phyloP scores from a whole-genome alignment of 768 basidiomycete species.

The Psilocybe tampanensis region DNA sequence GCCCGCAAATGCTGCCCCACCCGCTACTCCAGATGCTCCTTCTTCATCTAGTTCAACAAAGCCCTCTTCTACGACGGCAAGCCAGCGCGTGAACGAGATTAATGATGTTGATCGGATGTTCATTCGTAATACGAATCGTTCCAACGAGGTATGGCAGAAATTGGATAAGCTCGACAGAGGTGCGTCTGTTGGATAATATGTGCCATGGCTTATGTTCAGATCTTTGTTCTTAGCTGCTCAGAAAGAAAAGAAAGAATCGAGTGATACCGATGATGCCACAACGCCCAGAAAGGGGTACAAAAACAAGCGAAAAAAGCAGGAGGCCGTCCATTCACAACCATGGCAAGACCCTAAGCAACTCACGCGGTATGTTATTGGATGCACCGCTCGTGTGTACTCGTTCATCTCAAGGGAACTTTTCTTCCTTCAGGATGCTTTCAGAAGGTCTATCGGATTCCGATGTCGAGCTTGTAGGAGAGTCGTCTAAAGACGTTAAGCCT shows the following conservation, averaged over 20 bases:
- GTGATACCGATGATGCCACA: slow-evolving; percentile 28
- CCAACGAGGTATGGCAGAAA: slow-evolving; percentile 57
- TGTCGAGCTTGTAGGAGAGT: slow-evolving; percentile 32
- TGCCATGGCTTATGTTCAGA: neutral
- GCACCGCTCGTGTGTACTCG: neutral
- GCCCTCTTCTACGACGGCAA: slow-evolving; percentile 8
- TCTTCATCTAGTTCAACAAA: slow-evolving; percentile 10
- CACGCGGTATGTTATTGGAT: slow-evolving; percentile 36
- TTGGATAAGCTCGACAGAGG: slow-evolving; percentile 60
- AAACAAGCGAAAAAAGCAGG: slow-evolving; percentile 40
- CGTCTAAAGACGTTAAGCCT: slow-evolving; percentile 30
- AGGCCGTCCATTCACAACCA: slow-evolving; percentile 30
- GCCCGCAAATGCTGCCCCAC: slow-evolving; percentile 5
- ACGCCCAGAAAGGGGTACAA: slow-evolving; percentile 32
- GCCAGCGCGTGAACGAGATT: slow-evolving; percentile 27
- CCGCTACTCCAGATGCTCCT: slow-evolving; percentile 17
- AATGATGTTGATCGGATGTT: slow-evolving; percentile 72
- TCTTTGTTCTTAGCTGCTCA: slow-evolving; percentile 10
- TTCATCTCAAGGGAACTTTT: neutral
- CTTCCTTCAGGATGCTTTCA: slow-evolving; percentile 38
- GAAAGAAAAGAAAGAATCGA: slow-evolving; percentile 18
- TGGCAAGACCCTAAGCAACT: slow-evolving; percentile 47
- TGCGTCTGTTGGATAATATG: slow-evolving; percentile 23
- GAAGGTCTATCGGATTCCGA: slow-evolving; percentile 45
- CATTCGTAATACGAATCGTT: slow-evolving; percentile 64